These are phyloP conservation scores for Protoeuglena noctilucae DNA, from an alignment of 139 green algal species.

Conservation along the genomic window DNA sequence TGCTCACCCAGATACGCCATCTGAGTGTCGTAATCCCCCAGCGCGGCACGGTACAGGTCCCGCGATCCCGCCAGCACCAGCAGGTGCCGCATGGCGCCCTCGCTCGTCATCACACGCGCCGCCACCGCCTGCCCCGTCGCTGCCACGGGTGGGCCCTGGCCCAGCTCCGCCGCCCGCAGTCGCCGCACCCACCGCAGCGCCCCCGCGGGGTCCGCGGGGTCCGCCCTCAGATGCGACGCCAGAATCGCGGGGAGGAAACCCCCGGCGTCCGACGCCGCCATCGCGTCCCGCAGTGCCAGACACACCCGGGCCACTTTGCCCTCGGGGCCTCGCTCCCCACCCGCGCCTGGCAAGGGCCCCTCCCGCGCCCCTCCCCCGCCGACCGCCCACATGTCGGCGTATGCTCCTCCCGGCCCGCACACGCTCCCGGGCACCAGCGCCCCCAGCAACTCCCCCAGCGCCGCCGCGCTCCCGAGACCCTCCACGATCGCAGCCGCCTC, in stretches of 20 bases:
- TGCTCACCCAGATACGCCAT: conserved; percentile 77
- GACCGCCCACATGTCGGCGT: conserved; percentile 26
- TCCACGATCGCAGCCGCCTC: conserved; percentile 32
- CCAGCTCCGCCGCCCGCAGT: conserved; percentile 9
- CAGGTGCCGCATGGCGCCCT: conserved; percentile 62
- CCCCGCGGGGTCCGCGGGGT: conserved; percentile 39
- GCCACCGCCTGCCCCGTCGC: not conserved
- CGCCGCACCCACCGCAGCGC: conserved; percentile 45
- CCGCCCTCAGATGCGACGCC: conserved; percentile 9
- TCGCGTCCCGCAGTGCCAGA: conserved; percentile 19
- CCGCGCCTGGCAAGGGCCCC: not conserved
- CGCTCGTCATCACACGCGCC: conserved; percentile 8
- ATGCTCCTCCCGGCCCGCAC: conserved; percentile 34
- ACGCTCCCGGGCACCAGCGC: conserved; percentile 31
- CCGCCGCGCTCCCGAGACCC: conserved; percentile 7
- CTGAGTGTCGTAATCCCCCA: conserved; percentile 78
- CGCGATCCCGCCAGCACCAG: conserved; percentile 61
- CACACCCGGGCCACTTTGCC: conserved; percentile 24
- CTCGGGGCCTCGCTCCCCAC: not conserved
- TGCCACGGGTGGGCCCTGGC: conserved; percentile 39
- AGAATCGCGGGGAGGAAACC: conserved; percentile 5
- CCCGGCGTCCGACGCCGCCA: conserved; percentile 4
- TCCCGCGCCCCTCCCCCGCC: not conserved
- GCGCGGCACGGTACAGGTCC: conserved; percentile 60
- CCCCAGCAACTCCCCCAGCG: conserved; percentile 62